Evolutionary conservation across 2,329 filamentous ascomycete species (phyloP).

Genomic region (Helicocarpus griseus): DNA sequence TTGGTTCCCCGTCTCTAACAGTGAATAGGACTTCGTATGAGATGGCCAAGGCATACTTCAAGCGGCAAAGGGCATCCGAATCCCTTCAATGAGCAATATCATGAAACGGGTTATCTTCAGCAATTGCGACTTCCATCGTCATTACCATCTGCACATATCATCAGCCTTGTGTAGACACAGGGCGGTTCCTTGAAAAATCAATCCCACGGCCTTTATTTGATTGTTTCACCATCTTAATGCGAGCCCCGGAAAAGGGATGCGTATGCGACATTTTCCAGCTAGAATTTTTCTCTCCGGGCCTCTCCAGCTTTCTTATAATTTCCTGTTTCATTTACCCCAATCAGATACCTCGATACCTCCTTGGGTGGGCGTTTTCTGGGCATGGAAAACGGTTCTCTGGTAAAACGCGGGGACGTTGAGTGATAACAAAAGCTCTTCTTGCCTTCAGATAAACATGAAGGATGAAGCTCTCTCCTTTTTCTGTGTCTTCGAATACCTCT

Average conservation of each 20-base stretch:
- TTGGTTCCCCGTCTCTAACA: conserved; percentile 6
- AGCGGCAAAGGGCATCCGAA: conserved; percentile 25
- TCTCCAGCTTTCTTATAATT: neutral
- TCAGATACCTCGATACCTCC: neutral
- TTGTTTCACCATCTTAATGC: neutral
- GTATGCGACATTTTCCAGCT: neutral
- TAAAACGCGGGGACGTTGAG: neutral
- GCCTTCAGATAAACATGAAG: neutral
- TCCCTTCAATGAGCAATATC: conserved; percentile 8
- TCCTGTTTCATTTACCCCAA: neutral
- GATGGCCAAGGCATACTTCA: conserved; percentile 60
- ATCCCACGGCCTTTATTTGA: neutral
- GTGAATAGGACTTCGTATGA: conserved; percentile 51
- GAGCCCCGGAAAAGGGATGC: neutral
- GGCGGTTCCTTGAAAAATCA: neutral
- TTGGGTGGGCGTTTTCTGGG: neutral
- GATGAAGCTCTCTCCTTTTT: neutral
- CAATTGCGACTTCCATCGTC: neutral
- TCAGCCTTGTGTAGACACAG: neutral
- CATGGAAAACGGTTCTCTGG: neutral
- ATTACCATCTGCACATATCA: neutral
- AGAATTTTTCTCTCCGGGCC: neutral
- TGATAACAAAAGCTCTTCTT: neutral
- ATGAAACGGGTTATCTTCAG: conserved; percentile 13
- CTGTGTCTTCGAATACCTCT: neutral